Evolutionary conservation across 108 stramenopile genomes (phyloP).

Genomic region (Discostella pseudostelligera): DNA sequence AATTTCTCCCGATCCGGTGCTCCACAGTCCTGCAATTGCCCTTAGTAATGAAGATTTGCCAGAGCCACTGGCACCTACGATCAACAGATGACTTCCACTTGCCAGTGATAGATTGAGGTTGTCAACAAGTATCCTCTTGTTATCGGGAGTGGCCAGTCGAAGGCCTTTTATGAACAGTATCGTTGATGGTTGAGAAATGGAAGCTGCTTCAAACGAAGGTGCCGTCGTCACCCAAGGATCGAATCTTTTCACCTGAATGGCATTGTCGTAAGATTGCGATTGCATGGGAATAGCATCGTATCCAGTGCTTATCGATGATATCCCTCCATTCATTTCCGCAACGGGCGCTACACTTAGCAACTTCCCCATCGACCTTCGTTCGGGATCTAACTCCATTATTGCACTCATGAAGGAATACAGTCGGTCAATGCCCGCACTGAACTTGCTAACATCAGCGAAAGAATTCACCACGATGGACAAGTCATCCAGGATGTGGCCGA

Average conservation of each 20-base stretch:
- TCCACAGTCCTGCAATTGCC: conserved; percentile 85
- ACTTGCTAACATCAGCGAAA: conserved; percentile 59
- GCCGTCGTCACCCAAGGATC: conserved; percentile 20
- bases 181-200: conserved; percentile 6
- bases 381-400: conserved; percentile 35
- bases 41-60: conserved; percentile 65
- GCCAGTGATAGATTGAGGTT: conserved; percentile 50
- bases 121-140: conserved; percentile 45
- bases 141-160: conserved; percentile 57
- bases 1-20: conserved; percentile 66
- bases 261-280: background rate
- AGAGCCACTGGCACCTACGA: conserved; percentile 66
- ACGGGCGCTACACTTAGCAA: conserved; percentile 15
- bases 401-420: conserved; percentile 59
- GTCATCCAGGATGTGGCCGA: conserved; percentile 90
- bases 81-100: conserved; percentile 58
- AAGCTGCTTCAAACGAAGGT: background rate
- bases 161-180: conserved; percentile 49
- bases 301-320: background rate
- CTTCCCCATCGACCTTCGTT: conserved; percentile 24
- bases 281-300: background rate
- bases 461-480: conserved; percentile 69
- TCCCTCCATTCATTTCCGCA: background rate
- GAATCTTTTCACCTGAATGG: conserved; percentile 33
- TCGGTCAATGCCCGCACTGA: conserved; percentile 66